Conservation (phyloP, 192 early-diverging fungal genomes). For the Dispira simplex region DNA sequence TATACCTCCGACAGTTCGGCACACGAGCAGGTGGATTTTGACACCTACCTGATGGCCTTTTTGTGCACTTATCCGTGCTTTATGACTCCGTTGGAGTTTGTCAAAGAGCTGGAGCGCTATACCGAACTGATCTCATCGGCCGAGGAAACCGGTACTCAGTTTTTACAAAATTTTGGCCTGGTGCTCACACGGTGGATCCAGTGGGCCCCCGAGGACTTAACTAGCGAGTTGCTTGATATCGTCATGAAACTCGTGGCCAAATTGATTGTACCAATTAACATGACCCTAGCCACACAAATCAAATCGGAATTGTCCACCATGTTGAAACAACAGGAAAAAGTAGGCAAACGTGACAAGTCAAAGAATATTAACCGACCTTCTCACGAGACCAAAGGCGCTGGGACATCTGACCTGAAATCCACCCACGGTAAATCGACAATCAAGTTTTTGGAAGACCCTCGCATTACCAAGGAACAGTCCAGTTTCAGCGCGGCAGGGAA, state of each 20-base stretch:
- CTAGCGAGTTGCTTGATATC: conserved; percentile 4
- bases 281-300: conserved; percentile 5
- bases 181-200: conserved; percentile 4
- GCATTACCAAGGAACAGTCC: background rate
- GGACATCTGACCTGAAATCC: background rate
- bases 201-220: background rate
- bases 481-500: background rate
- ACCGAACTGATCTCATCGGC: conserved; percentile 22
- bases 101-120: conserved; percentile 29
- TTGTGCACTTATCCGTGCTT: conserved; percentile 21
- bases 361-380: background rate
- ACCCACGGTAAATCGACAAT: background rate
- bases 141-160: background rate
- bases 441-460: background rate
- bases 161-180: conserved; percentile 10
- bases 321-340: background rate
- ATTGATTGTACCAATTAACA: conserved; percentile 4
- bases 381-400: background rate
- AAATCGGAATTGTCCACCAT: background rate
- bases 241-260: conserved; percentile 7
- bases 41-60: conserved; percentile 19
- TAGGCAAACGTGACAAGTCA: background rate
- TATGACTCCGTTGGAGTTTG: conserved; percentile 24
- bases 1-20: conserved; percentile 16
- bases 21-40: background rate